Percentiles rank a stretch among this genome's conserved stretches.
Evolutionary conservation across 1,139 yeast species (phyloP).

Genomic region (Waltiozyma sp.): DNA sequence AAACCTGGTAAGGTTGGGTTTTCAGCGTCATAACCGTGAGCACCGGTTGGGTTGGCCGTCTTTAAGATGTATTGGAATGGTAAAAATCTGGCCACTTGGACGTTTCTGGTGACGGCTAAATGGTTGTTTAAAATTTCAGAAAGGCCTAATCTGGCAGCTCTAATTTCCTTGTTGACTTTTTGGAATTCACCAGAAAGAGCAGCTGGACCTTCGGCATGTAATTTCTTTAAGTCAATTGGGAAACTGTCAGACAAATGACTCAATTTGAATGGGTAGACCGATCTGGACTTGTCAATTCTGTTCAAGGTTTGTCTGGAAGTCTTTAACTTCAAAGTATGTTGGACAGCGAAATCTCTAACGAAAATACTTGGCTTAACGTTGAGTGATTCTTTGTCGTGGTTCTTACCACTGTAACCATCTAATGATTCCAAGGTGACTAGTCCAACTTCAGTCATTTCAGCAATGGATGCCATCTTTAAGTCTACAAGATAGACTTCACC

Average conservation of each 20-base stretch:
- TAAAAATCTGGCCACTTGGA: conserved; percentile 58
- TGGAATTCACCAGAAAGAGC: conserved; percentile 27
- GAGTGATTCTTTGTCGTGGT: conserved; percentile 39
- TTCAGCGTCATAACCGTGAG: conserved; percentile 51
- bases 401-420: conserved; percentile 53
- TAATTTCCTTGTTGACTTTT: conserved; percentile 40
- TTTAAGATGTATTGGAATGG: conserved; percentile 57
- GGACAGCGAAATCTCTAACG: conserved; percentile 76
- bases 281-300: conserved; percentile 57
- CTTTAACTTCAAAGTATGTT: conserved; percentile 65
- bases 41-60: conserved; percentile 52
- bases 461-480: conserved; percentile 65
- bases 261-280: conserved; percentile 88
- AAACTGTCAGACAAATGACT: conserved; percentile 49
- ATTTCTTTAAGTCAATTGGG: conserved; percentile 38
- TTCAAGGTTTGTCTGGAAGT: conserved; percentile 63
- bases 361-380: conserved; percentile 61
- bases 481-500: conserved; percentile 89
- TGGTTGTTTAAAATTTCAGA: conserved; percentile 75
- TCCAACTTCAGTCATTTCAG: conserved; percentile 45
- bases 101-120: conserved; percentile 65
- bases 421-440: conserved; percentile 55
- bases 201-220: conserved; percentile 21
- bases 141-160: conserved; percentile 62
- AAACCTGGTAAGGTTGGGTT: conserved; percentile 63